A percentile compares a stretch with the other conserved stretches of the same genome.
phyloP scores from a whole-genome alignment of 129 eudicot genomes.

The Pulicaria dysenterica region DNA sequence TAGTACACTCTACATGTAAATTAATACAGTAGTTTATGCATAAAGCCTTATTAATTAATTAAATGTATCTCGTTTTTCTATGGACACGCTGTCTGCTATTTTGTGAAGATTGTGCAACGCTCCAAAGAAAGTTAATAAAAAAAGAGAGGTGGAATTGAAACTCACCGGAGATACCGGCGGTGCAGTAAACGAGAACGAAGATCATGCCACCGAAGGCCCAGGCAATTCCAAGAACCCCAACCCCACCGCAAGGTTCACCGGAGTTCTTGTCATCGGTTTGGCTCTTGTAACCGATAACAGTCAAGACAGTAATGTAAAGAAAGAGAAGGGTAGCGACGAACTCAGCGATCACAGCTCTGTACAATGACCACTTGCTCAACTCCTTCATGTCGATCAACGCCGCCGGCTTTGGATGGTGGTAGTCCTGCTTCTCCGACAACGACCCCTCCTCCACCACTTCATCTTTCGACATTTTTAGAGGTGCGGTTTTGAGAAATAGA shows the following conservation, averaged over 20 bases:
- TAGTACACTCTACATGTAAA: no score
- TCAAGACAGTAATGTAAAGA: conserved; percentile 58
- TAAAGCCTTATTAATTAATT: no score
- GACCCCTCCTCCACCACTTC: conserved; percentile 44
- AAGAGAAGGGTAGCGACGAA: conserved; percentile 63
- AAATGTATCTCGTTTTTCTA: no score
- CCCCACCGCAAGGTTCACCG: conserved; percentile 56
- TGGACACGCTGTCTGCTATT: no score
- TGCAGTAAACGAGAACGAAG: conserved; percentile 87
- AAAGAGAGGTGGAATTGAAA: no score
- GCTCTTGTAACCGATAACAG: conserved; percentile 62
- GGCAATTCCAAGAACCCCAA: conserved; percentile 67
- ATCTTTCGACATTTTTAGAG: conserved; percentile 22
- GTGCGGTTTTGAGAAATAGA: not conserved
- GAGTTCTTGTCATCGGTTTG: conserved; percentile 18
- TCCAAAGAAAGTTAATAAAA: no score
- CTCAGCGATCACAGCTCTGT: conserved; percentile 69
- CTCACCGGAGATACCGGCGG: conserved; percentile 90
- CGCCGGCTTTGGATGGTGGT: conserved; percentile 66
- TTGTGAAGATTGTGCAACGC: no score
- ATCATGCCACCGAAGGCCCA: conserved; percentile 95
- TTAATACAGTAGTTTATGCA: no score
- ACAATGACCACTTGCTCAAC: conserved; percentile 61
- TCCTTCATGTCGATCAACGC: conserved; percentile 50
- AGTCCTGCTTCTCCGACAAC: conserved; percentile 54